A percentile compares a stretch with the other conserved stretches of the same genome.
These are phyloP conservation scores for Coemansia sp. DNA, from an alignment of 192 early-diverging fungal genomes.

Conservation along the genomic window DNA sequence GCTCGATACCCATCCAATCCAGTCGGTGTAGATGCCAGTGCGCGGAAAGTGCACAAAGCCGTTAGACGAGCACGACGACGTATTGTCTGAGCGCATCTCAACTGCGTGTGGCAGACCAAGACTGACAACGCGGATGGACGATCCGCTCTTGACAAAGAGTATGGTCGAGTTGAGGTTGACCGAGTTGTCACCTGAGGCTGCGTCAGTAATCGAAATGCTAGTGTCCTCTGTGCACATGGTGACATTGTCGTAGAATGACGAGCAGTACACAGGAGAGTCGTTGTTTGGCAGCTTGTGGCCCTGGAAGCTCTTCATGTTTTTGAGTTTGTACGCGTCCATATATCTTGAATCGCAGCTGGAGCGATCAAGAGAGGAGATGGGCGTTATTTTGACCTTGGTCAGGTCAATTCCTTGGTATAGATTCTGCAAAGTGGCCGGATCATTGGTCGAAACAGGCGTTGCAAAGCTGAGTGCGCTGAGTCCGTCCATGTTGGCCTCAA, in stretches of 20 bases:
- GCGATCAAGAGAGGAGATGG: constrained; percentile 29
- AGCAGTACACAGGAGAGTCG: constrained; percentile 45
- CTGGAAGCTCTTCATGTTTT: constrained; percentile 45
- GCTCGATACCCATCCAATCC: constrained; percentile 44
- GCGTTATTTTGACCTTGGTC: constrained; percentile 28
- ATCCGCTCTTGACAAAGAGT: constrained; percentile 32
- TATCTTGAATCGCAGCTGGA: constrained; percentile 37
- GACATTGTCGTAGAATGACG: constrained; percentile 41
- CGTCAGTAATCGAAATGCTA: constrained; percentile 29
- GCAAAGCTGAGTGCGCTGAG: constrained; percentile 32
- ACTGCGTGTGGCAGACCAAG: constrained; percentile 38
- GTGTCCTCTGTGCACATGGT: constrained; percentile 40
- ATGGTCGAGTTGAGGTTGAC: constrained; percentile 51
- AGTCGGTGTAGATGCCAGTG: constrained; percentile 49
- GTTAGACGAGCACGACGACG: constrained; percentile 34
- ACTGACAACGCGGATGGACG: constrained; percentile 33
- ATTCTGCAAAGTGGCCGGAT: constrained; percentile 35
- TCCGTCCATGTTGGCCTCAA: constrained; percentile 19
- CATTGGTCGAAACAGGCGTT: constrained; percentile 22
- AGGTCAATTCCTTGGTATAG: constrained; percentile 50
- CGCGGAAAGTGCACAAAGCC: constrained; percentile 51
- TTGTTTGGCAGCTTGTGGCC: constrained; percentile 44
- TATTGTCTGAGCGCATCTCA: constrained; percentile 27
- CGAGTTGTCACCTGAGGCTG: constrained; percentile 24
- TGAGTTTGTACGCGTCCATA: constrained; percentile 29